Evolutionary conservation across 768 basidiomycete species (phyloP), one percentile per base, ranked within the genome.

Genomic region (Pulveroboletus frians): DNA sequence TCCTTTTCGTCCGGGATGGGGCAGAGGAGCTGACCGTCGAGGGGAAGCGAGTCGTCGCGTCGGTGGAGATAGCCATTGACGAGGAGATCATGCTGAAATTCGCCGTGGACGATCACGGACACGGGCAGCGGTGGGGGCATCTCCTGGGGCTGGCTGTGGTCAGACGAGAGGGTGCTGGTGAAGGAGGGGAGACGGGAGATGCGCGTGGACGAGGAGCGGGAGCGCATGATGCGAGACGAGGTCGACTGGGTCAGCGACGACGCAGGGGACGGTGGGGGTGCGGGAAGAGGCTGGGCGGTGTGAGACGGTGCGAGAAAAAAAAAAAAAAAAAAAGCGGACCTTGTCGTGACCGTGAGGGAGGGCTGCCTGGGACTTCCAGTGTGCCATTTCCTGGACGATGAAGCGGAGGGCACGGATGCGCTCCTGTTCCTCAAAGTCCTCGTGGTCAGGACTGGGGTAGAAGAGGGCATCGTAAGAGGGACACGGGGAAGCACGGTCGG

Each of bases 391-490:
- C 29, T 65, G 68, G 4, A 71, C 60, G 50, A 71, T 67, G 47
- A 67, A 70, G 18, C 62, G 61, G 47, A 72, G 64, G 0, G 71
- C 56, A 9, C 70, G 70, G 37, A 65, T 51, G 35, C 69, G 68
- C 43, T 71, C 67, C 11, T 59, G 52, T 38, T 68, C 62, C 21
- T 63, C 63, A 36, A 59, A 54, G 13, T 55, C 55, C 17, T 43
- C 36, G 20, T 53, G 49, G 18, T 51, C 54, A 13, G 53, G 20
- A 18, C 54, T 43, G 40, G 37, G 0, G 17, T 34, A 67, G 49
- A 72, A 69, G 44, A 68, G 61, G 26, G 68, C 54, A 38, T 72
- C 69, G 34, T 64, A 65, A 9, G 63, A 71, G 4, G 66, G 69
- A 39, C 49, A 52, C 7, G 61, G 56, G n/a, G 63, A 65, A 17